These are phyloP conservation scores for Geotrichum bryndzae DNA, from an alignment of 1,139 yeast species.

Conservation along the genomic window DNA sequence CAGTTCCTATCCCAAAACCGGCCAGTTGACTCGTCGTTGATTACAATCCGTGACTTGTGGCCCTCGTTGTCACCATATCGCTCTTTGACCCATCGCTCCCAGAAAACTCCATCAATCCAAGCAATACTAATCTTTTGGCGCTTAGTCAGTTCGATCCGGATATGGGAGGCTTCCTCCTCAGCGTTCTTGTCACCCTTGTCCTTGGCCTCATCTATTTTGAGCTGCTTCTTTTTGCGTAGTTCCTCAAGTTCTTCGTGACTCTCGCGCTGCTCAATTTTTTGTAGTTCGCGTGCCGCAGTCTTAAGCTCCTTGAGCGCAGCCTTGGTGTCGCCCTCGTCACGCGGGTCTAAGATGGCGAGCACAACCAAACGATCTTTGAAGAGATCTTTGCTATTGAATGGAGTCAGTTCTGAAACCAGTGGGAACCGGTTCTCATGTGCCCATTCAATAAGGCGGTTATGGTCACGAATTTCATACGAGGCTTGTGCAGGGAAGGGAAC, in stretches of 20 bases:
- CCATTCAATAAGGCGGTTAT: constrained; percentile 31
- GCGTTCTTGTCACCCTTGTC: constrained; percentile 33
- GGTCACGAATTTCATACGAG: constrained; percentile 35
- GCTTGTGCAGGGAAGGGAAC: constrained; percentile 30
- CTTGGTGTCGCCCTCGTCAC: constrained; percentile 26
- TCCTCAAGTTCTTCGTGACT: constrained; percentile 28
- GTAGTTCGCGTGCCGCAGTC: constrained; percentile 31
- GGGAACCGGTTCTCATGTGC: constrained; percentile 34
- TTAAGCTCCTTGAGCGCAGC: constrained; percentile 30
- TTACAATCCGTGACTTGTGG: constrained; percentile 28
- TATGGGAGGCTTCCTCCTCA: constrained; percentile 30
- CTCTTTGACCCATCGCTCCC: constrained; percentile 35
- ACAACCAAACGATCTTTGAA: constrained; percentile 32
- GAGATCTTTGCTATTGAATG: constrained; percentile 33
- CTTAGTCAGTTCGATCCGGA: constrained; percentile 27
- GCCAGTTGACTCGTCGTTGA: constrained; percentile 30
- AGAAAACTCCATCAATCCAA: constrained; percentile 37
- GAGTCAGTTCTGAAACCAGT: constrained; percentile 36
- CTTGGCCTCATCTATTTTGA: constrained; percentile 34
- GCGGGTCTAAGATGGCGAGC: constrained; percentile 34
- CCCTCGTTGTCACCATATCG: constrained; percentile 29
- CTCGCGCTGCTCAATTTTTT: constrained; percentile 26
- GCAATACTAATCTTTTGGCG: constrained; percentile 35
- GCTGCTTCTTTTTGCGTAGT: constrained; percentile 33
- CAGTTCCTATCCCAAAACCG: constrained; percentile 32